Evolutionary conservation across 768 basidiomycete species (phyloP).

Genomic region (Leccinum rimulosum): DNA sequence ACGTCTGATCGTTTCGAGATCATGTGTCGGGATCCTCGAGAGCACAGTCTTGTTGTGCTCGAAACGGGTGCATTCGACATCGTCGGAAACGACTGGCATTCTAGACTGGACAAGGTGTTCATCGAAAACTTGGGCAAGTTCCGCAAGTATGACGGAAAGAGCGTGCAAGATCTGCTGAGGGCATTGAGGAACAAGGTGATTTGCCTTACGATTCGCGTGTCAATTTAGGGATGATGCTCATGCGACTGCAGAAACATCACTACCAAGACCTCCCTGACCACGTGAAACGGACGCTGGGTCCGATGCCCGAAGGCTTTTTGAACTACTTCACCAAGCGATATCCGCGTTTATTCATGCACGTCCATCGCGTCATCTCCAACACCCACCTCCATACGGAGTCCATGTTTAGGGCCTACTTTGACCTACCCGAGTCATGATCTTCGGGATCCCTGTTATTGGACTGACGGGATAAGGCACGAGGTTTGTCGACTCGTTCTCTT

Average conservation of each 20-base stretch:
- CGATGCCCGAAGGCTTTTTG: constrained; percentile 91
- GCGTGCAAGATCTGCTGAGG: constrained; percentile 88
- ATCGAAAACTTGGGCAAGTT: constrained; percentile 96
- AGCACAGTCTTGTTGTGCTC: constrained; percentile 67
- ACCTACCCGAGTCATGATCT: constrained; percentile 50
- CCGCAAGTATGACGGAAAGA: constrained; percentile 90
- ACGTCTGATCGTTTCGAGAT: constrained; percentile 97
- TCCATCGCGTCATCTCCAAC: constrained; percentile 75
- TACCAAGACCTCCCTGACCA: constrained; percentile 95
- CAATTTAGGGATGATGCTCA: constrained; percentile 9
- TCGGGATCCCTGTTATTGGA: not conserved
- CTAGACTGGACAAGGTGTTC: constrained; percentile 82
- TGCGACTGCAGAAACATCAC: constrained; percentile 77
- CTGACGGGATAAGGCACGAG: not conserved
- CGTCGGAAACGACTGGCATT: constrained; percentile 90
- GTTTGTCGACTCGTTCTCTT: not conserved
- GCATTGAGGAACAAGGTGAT: constrained; percentile 93
- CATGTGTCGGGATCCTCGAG: constrained; percentile 91
- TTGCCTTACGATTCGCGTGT: not conserved
- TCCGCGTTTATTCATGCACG: constrained; percentile 88
- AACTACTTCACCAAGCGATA: constrained; percentile 93
- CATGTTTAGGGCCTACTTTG: constrained; percentile 91
- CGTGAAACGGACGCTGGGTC: constrained; percentile 83
- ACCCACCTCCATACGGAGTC: constrained; percentile 77
- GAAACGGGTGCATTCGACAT: constrained; percentile 69